Conservation (phyloP, 306 rosid species). For the Fagus crenata region DNA sequence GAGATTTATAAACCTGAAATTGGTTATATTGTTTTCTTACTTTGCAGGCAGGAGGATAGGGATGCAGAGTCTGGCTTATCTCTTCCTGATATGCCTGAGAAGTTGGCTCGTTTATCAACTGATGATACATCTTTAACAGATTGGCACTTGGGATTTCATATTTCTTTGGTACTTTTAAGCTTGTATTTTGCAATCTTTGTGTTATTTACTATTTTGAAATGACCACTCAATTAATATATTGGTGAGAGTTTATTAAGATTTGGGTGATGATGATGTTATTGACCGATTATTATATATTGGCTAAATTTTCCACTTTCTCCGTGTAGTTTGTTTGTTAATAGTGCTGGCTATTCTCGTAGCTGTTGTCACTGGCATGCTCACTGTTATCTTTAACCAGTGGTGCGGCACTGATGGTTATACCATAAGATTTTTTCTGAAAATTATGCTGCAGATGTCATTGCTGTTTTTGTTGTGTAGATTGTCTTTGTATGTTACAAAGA, state of each 20-base stretch:
- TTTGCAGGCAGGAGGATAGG: constrained; percentile 87
- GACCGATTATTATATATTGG: neutral
- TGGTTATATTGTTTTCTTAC: constrained; percentile 25
- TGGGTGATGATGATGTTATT: neutral
- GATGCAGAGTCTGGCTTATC: constrained; percentile 60
- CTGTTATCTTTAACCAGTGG: neutral
- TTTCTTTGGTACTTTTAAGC: constrained; percentile 57
- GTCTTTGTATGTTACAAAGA: neutral
- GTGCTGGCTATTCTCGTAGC: neutral
- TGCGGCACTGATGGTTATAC: neutral
- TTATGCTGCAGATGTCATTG: neutral
- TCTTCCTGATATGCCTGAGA: constrained; percentile 62
- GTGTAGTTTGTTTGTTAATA: neutral
- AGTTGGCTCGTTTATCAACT: constrained; percentile 66
- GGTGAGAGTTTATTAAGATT: neutral
- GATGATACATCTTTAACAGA: constrained; percentile 72
- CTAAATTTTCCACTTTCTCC: neutral
- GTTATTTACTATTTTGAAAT: neutral
- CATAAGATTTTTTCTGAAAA: neutral
- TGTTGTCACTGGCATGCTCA: neutral
- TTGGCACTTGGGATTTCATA: constrained; percentile 98
- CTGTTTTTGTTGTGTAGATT: neutral
- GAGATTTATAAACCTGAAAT: constrained; percentile 23
- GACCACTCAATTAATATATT: neutral
- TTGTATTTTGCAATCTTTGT: neutral